Evolutionary conservation across 2,329 filamentous ascomycete genomes (phyloP), one percentile per base, ranked within the genome.

Genomic region (Penicillium sp.): DNA sequence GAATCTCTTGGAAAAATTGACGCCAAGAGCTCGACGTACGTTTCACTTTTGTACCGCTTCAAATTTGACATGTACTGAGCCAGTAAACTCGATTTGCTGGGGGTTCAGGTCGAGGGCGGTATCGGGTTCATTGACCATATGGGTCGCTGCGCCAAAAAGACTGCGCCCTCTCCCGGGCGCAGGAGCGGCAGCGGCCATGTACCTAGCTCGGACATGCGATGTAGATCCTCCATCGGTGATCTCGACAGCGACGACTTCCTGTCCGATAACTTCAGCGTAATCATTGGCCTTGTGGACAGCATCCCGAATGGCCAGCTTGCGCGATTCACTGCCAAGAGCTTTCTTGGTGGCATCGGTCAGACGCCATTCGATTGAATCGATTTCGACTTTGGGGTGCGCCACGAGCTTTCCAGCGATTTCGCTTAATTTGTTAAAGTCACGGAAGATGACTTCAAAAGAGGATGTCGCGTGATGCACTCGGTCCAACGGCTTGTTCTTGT

Each of bases 211-310:
- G 1, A 4, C 34, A 12, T 21, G 16, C 9, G 34, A 21, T 18
- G 34, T 12, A 18, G 34, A 38, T 7, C 42, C 45, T n/a, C n/a
- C 23, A 42, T 49, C 51, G 21, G 38, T 51, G 29, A 65, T 52
- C 26, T 63, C 48, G 15, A 60, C 56, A 7, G 52, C 42, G 16
- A 41, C 44, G 1, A 63, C 61, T 13, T 59, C 38, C 13, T 60
- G 44, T 6, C 53, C 59, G 16, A 68, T 51, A 13, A 59, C 59
- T 2, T 56, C 46, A 0, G 62, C 61, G 42, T 62, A 64, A 21
- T 60, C 59, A 8, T 58, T 44, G 1, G 65, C 65, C 36, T 66
- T 62, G 8, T 50, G 12, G 10, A 69, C 54, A 4, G 66, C 65
- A 29, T 67, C 56, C 2, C 47, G 51, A 21, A 69, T 46, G 8